These are phyloP conservation scores for Myotisia sp. DNA, from an alignment of 2,329 filamentous ascomycete genomes.

Conservation along the genomic window DNA sequence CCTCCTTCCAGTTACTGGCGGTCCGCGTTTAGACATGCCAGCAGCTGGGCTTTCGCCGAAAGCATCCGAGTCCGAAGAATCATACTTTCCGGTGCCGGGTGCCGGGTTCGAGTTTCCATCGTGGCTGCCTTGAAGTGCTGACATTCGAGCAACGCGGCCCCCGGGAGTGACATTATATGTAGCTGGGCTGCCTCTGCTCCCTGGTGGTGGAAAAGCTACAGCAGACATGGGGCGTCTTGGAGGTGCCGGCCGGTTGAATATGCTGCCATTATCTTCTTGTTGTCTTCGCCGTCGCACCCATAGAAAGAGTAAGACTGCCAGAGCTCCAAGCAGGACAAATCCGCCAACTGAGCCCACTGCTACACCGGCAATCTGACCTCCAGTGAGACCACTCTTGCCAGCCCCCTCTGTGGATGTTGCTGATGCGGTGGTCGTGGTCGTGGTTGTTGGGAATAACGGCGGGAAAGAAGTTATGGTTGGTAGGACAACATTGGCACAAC, in stretches of 20 bases:
- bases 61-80: conserved; percentile 50
- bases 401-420: conserved; percentile 25
- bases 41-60: conserved; percentile 60
- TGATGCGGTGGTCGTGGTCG: conserved; percentile 47
- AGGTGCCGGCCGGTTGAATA: conserved; percentile 83
- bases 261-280: conserved; percentile 47
- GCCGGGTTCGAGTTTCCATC: conserved; percentile 40
- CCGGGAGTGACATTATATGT: conserved; percentile 68
- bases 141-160: conserved; percentile 88
- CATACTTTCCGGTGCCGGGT: conserved; percentile 35
- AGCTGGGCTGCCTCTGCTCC: conserved; percentile 19
- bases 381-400: conserved; percentile 23
- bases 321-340: conserved; percentile 51
- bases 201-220: conserved; percentile 29
- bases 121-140: conserved; percentile 66
- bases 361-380: conserved; percentile 65
- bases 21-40: conserved; percentile 35
- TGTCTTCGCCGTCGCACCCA: conserved; percentile 42
- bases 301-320: conserved; percentile 45
- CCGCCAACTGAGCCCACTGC: conserved; percentile 68
- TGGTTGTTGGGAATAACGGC: conserved; percentile 47
- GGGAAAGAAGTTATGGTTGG: conserved; percentile 51
- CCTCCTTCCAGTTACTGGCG: conserved; percentile 44
- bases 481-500: conserved; percentile 62
- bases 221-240: conserved; percentile 31